phyloP scores from a whole-genome alignment of 2,329 filamentous ascomycete species.

The Diatrype stigma region DNA sequence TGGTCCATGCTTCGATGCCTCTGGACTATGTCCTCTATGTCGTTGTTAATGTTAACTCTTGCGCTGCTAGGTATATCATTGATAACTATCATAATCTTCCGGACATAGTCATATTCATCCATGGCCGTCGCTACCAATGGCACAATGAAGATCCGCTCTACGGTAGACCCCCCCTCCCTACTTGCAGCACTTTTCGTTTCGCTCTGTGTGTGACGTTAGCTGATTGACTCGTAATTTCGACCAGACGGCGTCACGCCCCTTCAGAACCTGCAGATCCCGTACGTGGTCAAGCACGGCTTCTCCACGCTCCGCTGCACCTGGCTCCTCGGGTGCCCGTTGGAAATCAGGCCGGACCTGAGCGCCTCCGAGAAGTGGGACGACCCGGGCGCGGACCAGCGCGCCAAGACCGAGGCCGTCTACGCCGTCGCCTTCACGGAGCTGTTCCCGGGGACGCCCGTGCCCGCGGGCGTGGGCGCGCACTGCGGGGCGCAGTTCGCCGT shows the following conservation, averaged over 20 bases:
- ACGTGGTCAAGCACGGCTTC: constrained; percentile 42
- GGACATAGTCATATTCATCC: constrained; percentile 27
- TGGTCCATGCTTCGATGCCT: constrained; percentile 2
- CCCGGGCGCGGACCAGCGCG: constrained; percentile 31
- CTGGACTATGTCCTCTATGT: too few relatives aligned
- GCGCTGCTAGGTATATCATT: constrained; percentile 19
- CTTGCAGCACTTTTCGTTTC: background rate
- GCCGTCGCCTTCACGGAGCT: constrained; percentile 19
- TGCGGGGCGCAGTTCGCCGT: constrained; percentile 54
- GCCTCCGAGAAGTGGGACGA: constrained; percentile 9
- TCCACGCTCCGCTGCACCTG: constrained; percentile 46
- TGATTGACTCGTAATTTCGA: background rate
- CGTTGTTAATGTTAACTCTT: too few relatives aligned
- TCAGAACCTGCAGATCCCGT: constrained; percentile 33
- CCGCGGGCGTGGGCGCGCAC: constrained; percentile 36
- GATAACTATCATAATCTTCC: constrained; percentile 29
- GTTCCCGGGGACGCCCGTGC: constrained; percentile 24
- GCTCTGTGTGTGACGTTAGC: background rate
- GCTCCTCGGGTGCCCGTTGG: constrained; percentile 39
- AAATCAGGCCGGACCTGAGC: constrained; percentile 17
- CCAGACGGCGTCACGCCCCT: constrained; percentile 33
- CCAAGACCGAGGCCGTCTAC: constrained; percentile 28
- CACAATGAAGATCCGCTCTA: constrained; percentile 34
- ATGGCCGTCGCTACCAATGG: constrained; percentile 26
- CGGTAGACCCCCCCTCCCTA: constrained; percentile 27